Evolutionary conservation across 768 basidiomycete species (phyloP), one percentile per base, ranked within the genome.

Genomic region (Rubroboletus pulcherrimus): DNA sequence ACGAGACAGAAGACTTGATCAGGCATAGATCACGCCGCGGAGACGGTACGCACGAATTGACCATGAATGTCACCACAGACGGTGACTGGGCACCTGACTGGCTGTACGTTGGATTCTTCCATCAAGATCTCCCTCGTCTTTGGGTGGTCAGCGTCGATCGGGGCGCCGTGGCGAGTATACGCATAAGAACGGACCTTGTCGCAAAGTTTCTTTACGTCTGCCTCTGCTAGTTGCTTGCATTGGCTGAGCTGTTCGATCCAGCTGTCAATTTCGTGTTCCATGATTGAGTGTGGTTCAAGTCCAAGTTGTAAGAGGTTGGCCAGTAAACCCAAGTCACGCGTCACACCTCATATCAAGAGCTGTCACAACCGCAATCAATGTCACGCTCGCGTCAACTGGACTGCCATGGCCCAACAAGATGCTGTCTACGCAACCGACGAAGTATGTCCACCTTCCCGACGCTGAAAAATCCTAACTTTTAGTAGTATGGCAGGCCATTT

Each of bases 11-110:
- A 19, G 52, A 40, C 15, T 9, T 51, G 55, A 71, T 73, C 69
- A 67, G 63, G n/a, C 6, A 37, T 34, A 56, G 62, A 66, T 66
- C 62, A 59, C 51, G 47, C 33, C 21, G n/a, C 45, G n/a, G 43
- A 53, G 63, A 59, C 33, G 34, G 52, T 63, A 88, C 95, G 77
- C 75, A 98, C 96, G 75, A 99, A 99, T 85, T 99, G 97, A 46
- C 97, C 97, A 71, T 99, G 97, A 60, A 99, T 98, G 77, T 99
- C 97, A 57, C 97, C 97, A 69, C 97, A 99, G 56, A 99, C 97
- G 47, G 97, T 99, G 63, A 99, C 97, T 31, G 97, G 97, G 78
- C 96, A 98, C 74, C 90, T 81, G 52, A 99, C 97, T 21, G 95
- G 95, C 75, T 98, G 96, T 2, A 99, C 97, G 71, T 99, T 99